Evolutionary conservation across 805 yeast species (phyloP).

Genomic region (Metschnikowia santaceciliae): DNA sequence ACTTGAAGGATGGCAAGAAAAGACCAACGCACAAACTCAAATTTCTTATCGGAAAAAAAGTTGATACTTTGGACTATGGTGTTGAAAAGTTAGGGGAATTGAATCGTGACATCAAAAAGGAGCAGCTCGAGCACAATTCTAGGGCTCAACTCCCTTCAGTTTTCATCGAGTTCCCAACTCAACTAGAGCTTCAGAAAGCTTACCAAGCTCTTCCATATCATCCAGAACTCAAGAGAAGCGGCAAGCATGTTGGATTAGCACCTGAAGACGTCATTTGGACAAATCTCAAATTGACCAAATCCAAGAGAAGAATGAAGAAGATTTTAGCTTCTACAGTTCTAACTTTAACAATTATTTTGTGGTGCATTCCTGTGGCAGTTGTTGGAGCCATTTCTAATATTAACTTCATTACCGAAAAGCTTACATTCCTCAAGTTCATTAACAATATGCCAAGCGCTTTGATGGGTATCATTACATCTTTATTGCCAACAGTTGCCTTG

Average conservation of each 20-base stretch:
- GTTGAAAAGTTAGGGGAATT: slow-evolving; percentile 63
- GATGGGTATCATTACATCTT: slow-evolving; percentile 81
- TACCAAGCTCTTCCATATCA: slow-evolving; percentile 72
- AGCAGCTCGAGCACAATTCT: slow-evolving; percentile 52
- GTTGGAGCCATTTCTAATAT: slow-evolving; percentile 92
- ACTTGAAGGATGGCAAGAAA: slow-evolving; percentile 63
- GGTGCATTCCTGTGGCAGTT: slow-evolving; percentile 98
- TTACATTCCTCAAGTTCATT: slow-evolving; percentile 74
- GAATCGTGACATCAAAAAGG: slow-evolving; percentile 57
- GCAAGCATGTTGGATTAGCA: slow-evolving; percentile 56
- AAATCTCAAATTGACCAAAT: slow-evolving; percentile 57
- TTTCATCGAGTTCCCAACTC: slow-evolving; percentile 77
- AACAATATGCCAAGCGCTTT: slow-evolving; percentile 65
- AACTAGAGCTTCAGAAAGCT: slow-evolving; percentile 84
- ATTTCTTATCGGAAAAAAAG: slow-evolving; percentile 75
- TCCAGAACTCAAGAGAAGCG: slow-evolving; percentile 42
- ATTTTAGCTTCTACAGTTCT: slow-evolving; percentile 59
- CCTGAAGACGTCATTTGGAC: slow-evolving; percentile 88
- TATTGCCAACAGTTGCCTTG: slow-evolving; percentile 79
- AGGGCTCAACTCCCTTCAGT: slow-evolving; percentile 61
- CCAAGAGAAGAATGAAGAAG: slow-evolving; percentile 54
- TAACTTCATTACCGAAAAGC: slow-evolving; percentile 62
- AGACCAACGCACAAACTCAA: slow-evolving; percentile 79
- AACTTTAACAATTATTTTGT: slow-evolving; percentile 70
- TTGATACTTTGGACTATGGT: slow-evolving; percentile 75